These are phyloP conservation scores for Marchantia polymorpha DNA, from an alignment of 225 moss, liverwort and hornwort species.

Conservation along the genomic window DNA sequence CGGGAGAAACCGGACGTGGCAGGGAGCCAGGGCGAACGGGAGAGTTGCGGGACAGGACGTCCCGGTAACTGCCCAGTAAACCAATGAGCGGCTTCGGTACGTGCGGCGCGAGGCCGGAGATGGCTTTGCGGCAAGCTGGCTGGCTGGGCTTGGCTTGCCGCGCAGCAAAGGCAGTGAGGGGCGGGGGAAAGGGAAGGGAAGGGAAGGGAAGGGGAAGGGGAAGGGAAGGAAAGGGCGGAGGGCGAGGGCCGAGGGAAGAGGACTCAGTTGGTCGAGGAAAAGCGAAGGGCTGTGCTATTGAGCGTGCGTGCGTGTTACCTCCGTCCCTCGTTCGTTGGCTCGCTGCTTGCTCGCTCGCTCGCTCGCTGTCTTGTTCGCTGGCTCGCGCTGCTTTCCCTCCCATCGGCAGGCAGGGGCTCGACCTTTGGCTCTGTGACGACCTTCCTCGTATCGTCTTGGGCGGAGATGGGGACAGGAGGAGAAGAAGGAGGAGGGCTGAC, in stretches of 20 bases:
- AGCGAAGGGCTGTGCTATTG: not conserved
- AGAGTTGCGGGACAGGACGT: too few species aligned
- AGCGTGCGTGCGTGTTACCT: not conserved
- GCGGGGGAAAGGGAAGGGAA: not conserved
- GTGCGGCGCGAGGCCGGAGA: too few species aligned
- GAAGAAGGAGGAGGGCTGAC: not conserved
- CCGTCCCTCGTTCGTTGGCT: not conserved
- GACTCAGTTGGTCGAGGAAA: slow-evolving; percentile 4
- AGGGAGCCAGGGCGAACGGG: too few species aligned
- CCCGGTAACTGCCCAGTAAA: too few species aligned
- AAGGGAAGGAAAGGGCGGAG: not conserved
- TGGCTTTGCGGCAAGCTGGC: too few species aligned
- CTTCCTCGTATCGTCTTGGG: not conserved
- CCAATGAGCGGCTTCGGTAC: too few species aligned
- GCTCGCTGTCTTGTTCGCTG: not conserved
- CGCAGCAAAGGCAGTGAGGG: too few species aligned
- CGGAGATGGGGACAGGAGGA: not conserved
- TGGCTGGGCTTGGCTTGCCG: too few species aligned
- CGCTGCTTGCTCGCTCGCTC: not conserved
- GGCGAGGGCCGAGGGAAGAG: not conserved
- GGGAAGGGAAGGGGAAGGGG: not conserved
- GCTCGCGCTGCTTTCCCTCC: not conserved
- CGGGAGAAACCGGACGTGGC: too few species aligned
- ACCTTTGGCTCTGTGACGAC: not conserved
- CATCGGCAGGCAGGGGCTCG: not conserved